These are phyloP conservation scores for Aspergillus campestris DNA, from an alignment of 495 filamentous ascomycete genomes.

Conservation along the genomic window DNA sequence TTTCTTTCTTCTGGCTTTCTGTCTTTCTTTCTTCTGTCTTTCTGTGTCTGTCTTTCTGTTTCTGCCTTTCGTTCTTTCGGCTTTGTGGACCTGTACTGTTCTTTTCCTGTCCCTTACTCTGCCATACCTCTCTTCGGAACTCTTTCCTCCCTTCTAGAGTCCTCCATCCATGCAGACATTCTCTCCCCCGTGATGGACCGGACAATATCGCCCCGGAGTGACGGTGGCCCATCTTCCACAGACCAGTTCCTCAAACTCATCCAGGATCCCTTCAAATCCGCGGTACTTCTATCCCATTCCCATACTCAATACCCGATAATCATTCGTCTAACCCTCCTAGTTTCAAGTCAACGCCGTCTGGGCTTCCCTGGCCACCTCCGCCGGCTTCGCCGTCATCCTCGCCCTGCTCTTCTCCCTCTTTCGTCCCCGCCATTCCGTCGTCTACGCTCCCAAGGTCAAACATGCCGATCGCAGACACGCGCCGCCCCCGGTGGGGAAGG, in stretches of 20 bases:
- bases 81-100: not conserved
- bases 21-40: not conserved
- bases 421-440: constrained; percentile 78
- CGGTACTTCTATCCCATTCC: constrained; percentile 21
- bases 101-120: constrained; percentile 6
- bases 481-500: constrained; percentile 83
- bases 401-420: constrained; percentile 77
- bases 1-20: constrained; percentile 1
- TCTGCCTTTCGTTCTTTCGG: too few relatives aligned
- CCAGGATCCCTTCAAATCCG: constrained; percentile 38
- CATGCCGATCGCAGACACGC: constrained; percentile 87
- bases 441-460: constrained; percentile 92
- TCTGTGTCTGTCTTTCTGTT: constrained; percentile 9
- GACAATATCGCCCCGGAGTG: constrained; percentile 15
- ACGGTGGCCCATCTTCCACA: constrained; percentile 14
- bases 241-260: constrained; percentile 40
- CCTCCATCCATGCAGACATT: constrained; percentile 17
- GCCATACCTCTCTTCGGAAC: not conserved
- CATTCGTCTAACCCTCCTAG: constrained; percentile 22
- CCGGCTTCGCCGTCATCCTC: constrained; percentile 62
- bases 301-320: not conserved
- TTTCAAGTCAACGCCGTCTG: constrained; percentile 59
- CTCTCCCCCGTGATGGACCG: constrained; percentile 21
- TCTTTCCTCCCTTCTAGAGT: constrained; percentile 3
- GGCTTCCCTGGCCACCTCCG: constrained; percentile 74